A percentile compares a stretch with the other conserved stretches of the same genome.
Conservation (phyloP, 2,329 filamentous ascomycete genomes). For the Aureobasidium sp. region DNA sequence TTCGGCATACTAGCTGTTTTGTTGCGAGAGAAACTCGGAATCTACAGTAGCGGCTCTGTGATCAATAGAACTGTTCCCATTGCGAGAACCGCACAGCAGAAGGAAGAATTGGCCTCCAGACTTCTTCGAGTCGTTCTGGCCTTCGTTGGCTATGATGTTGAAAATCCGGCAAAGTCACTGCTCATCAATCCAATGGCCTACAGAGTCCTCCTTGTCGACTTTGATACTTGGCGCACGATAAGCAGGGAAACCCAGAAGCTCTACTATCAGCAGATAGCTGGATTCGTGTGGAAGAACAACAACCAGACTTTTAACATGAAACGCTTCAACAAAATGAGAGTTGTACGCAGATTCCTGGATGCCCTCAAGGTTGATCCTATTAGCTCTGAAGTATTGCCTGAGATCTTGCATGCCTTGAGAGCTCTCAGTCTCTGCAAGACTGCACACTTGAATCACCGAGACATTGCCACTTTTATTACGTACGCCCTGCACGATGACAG, state of each 20-base stretch:
- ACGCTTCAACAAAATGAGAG: slow-evolving; percentile 82
- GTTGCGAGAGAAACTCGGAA: slow-evolving; percentile 72
- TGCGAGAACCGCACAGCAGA: slow-evolving; percentile 34
- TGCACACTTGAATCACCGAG: slow-evolving; percentile 76
- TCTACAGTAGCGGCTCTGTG: slow-evolving; percentile 17
- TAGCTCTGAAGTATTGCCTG: slow-evolving; percentile 61
- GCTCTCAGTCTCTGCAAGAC: slow-evolving; percentile 73
- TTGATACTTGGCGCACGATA: slow-evolving; percentile 85
- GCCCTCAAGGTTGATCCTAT: slow-evolving; percentile 81
- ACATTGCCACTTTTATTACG: slow-evolving; percentile 84
- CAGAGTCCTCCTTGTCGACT: slow-evolving; percentile 81
- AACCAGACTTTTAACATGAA: slow-evolving; percentile 88
- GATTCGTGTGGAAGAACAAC: slow-evolving; percentile 83
- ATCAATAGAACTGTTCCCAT: slow-evolving; percentile 22
- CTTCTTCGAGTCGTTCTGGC: slow-evolving; percentile 70
- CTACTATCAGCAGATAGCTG: slow-evolving; percentile 88
- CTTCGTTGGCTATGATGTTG: slow-evolving; percentile 82
- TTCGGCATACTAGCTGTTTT: slow-evolving; percentile 83
- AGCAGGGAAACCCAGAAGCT: slow-evolving; percentile 70
- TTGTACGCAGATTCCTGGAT: slow-evolving; percentile 83
- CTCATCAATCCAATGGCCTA: slow-evolving; percentile 96
- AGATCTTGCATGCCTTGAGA: slow-evolving; percentile 73
- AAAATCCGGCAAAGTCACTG: slow-evolving; percentile 76
- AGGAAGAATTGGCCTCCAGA: slow-evolving; percentile 47
- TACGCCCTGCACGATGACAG: slow-evolving; percentile 67